Conservation (phyloP, 176 grass and related monocot species). For the Musa troglodytarum region DNA sequence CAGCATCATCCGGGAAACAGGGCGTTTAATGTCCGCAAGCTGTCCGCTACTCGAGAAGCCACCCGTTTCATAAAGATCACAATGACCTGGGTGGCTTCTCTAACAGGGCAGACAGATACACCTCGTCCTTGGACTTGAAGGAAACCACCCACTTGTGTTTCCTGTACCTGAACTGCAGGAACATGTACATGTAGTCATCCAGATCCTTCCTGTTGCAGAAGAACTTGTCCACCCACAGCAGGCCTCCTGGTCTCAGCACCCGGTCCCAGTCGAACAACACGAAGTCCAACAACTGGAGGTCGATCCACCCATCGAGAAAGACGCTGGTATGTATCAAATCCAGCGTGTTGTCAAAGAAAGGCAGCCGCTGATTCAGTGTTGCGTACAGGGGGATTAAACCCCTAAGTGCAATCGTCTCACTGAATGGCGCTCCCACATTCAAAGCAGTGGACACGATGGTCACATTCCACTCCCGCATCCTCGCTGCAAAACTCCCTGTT, state of each 20-base stretch:
- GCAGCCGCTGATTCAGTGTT: conserved; percentile 57
- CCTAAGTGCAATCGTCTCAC: conserved; percentile 68
- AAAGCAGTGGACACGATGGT: conserved; percentile 56
- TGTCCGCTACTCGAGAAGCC: neutral
- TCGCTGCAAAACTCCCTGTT: conserved; percentile 78
- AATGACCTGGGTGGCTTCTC: conserved; percentile 68
- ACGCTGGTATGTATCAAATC: conserved; percentile 74
- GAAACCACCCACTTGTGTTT: conserved; percentile 94
- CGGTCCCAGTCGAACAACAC: conserved; percentile 94
- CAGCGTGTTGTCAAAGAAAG: conserved; percentile 93
- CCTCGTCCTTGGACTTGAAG: conserved; percentile 92
- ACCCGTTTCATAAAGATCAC: neutral
- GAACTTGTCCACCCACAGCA: conserved; percentile 92
- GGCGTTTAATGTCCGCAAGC: no score
- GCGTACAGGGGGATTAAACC: conserved; percentile 65
- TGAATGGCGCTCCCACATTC: conserved; percentile 75
- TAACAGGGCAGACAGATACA: conserved; percentile 75
- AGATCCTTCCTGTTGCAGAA: conserved; percentile 60
- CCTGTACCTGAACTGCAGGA: conserved; percentile 92
- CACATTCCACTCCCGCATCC: conserved; percentile 61
- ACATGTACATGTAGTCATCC: conserved; percentile 99
- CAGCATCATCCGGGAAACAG: no score
- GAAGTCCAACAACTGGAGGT: conserved; percentile 83
- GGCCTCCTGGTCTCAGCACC: conserved; percentile 65
- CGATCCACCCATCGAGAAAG: conserved; percentile 62